Evolutionary conservation across 1,139 yeast genomes (phyloP).

Genomic region (Nakaseomyces delphensis): DNA sequence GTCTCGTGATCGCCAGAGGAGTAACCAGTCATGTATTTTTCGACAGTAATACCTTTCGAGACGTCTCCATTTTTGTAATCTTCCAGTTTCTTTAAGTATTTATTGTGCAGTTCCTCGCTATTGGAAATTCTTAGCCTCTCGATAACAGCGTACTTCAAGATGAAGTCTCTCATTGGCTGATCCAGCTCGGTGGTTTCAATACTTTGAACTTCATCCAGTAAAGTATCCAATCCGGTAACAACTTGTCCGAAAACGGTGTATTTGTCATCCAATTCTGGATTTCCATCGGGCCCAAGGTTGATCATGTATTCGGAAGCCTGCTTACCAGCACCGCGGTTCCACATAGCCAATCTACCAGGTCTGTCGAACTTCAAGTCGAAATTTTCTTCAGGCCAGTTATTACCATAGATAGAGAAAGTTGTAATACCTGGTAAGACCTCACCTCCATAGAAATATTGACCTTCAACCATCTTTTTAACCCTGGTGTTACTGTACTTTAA

Average conservation of each 20-base stretch:
- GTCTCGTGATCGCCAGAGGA: neutral
- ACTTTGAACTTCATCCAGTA: conserved; percentile 42
- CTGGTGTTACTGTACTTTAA: conserved; percentile 53
- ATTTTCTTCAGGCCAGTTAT: conserved; percentile 59
- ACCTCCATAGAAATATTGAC: conserved; percentile 70
- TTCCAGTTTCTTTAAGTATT: conserved; percentile 16
- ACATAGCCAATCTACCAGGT: conserved; percentile 68
- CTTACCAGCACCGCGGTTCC: conserved; percentile 65
- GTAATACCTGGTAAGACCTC: conserved; percentile 82
- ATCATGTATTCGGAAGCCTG: conserved; percentile 70
- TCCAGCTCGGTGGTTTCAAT: conserved; percentile 35
- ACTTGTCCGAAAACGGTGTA: conserved; percentile 77
- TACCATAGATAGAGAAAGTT: conserved; percentile 67
- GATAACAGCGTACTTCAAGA: conserved; percentile 29
- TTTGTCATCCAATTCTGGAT: conserved; percentile 60
- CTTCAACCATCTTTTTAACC: conserved; percentile 60
- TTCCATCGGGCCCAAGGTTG: conserved; percentile 46
- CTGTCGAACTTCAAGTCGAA: conserved; percentile 53
- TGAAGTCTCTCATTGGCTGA: conserved; percentile 40
- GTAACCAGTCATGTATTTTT: conserved; percentile 8
- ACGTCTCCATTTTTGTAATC: conserved; percentile 18
- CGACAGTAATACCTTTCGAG: conserved; percentile 19
- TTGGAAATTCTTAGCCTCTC: conserved; percentile 16
- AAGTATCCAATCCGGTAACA: conserved; percentile 52
- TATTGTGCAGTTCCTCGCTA: conserved; percentile 14